A percentile compares a stretch with the other conserved stretches of the same genome.
phyloP scores from a whole-genome alignment of 1,139 yeast genomes.

The Taphrina flavorubra region DNA sequence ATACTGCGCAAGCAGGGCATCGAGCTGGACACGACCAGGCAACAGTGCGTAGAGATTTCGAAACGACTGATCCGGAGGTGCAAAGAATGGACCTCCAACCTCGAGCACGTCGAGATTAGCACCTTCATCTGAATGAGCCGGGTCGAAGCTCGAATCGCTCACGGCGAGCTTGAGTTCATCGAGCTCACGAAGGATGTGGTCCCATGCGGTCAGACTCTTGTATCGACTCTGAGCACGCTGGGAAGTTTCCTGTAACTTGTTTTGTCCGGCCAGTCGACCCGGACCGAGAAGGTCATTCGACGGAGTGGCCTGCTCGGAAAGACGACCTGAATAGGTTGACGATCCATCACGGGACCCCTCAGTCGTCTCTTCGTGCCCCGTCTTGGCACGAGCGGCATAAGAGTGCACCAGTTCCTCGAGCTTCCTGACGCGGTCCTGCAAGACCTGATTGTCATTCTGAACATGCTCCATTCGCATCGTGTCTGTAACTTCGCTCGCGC shows the following conservation, averaged over 20 bases:
- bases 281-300: neutral
- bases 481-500: neutral
- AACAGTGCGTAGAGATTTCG: neutral
- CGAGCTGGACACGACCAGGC: slow-evolving; percentile 2
- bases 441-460: slow-evolving; percentile 10
- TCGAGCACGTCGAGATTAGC: neutral
- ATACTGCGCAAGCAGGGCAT: slow-evolving; percentile 10
- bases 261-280: neutral
- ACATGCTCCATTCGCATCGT: slow-evolving; percentile 12
- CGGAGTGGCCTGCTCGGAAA: neutral
- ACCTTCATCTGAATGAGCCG: slow-evolving; percentile 5
- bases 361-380: neutral
- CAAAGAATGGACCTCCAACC: neutral
- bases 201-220: slow-evolving; percentile 24
- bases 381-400: neutral
- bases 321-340: neutral
- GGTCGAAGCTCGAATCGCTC: slow-evolving; percentile 5
- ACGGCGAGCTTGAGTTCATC: slow-evolving; percentile 14
- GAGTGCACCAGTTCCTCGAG: slow-evolving; percentile 4
- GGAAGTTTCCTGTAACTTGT: neutral
- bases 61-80: neutral
- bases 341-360: neutral
- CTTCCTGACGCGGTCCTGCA: slow-evolving; percentile 4
- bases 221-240: slow-evolving; percentile 11
- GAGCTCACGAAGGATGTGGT: slow-evolving; percentile 12